phyloP scores from a whole-genome alignment of 106 monocot genomes.

The Chionographis japonica region DNA sequence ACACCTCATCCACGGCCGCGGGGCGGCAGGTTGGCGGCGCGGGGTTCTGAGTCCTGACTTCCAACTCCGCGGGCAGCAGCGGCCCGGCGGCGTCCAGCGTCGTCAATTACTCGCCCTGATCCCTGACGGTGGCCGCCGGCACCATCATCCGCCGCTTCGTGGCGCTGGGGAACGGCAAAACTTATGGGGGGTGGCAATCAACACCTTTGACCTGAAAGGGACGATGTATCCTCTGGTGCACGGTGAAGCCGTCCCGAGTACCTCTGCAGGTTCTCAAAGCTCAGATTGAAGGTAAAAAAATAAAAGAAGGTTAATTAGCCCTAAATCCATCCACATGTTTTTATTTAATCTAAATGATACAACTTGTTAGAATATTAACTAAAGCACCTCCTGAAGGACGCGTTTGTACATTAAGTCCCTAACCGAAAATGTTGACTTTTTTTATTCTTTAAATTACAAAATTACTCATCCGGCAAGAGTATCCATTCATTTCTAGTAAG shows the following conservation, averaged over 20 bases:
- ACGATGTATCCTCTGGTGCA: conserved; percentile 21
- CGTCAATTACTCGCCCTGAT: conserved; percentile 34
- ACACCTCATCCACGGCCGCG: conserved; percentile 5
- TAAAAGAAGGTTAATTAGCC: neutral
- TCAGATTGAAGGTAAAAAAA: conserved; percentile 2
- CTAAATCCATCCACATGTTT: too few species aligned
- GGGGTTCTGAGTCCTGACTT: conserved; percentile 13
- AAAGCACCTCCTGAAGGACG: too few species aligned
- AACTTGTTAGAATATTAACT: too few species aligned
- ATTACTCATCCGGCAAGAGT: too few species aligned
- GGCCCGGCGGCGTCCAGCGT: conserved; percentile 10
- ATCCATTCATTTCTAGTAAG: too few species aligned
- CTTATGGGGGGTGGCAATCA: neutral
- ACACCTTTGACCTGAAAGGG: conserved; percentile 3
- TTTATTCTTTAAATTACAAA: too few species aligned
- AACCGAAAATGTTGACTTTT: too few species aligned
- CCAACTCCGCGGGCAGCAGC: conserved; percentile 30
- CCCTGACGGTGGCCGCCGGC: conserved; percentile 29
- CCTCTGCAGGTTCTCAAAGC: conserved; percentile 3
- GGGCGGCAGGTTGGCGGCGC: neutral
- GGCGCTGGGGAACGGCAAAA: conserved; percentile 3
- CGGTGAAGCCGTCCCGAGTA: conserved; percentile 16
- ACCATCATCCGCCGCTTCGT: conserved; percentile 22
- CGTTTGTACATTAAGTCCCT: too few species aligned
- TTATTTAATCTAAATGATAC: too few species aligned